phyloP scores from a whole-genome alignment of 345 rosid species.

The Eucalyptus marginata region DNA sequence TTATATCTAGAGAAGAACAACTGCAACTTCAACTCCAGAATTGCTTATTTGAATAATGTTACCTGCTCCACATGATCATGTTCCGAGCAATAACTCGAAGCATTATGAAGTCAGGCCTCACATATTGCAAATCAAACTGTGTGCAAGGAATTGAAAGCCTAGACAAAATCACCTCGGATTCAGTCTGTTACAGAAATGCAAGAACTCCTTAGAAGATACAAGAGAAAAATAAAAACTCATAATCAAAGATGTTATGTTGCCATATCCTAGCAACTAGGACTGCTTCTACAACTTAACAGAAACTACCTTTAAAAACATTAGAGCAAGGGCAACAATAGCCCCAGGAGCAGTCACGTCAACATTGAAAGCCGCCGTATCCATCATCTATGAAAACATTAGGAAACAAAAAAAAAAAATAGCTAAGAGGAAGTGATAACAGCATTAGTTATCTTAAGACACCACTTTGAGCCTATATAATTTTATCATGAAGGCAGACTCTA shows the following conservation, averaged over 20 bases:
- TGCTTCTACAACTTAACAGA: neutral
- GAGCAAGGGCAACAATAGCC: conserved; percentile 77
- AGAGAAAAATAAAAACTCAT: neutral
- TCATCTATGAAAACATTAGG: conserved; percentile 34
- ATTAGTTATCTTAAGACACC: neutral
- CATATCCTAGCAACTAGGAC: neutral
- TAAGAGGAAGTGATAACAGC: neutral
- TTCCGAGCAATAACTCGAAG: conserved; percentile 97
- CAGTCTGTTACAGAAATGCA: conserved; percentile 44
- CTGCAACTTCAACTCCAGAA: neutral
- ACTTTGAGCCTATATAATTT: neutral
- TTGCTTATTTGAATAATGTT: neutral
- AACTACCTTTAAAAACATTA: conserved; percentile 85
- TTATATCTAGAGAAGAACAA: neutral
- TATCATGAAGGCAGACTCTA: neutral
- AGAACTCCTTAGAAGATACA: neutral
- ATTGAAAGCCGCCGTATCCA: conserved; percentile 68
- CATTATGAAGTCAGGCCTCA: conserved; percentile 97
- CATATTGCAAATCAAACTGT: conserved; percentile 66
- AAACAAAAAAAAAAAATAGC: neutral
- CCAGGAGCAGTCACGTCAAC: conserved; percentile 98
- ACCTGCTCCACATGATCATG: conserved; percentile 97
- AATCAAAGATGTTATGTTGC: neutral
- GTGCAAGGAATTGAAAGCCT: conserved; percentile 84
- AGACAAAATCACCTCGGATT: conserved; percentile 62